Evolutionary conservation across 371 early-diverging fungal genomes (phyloP).

Genomic region (Thermomucor indicae-seudaticae): DNA sequence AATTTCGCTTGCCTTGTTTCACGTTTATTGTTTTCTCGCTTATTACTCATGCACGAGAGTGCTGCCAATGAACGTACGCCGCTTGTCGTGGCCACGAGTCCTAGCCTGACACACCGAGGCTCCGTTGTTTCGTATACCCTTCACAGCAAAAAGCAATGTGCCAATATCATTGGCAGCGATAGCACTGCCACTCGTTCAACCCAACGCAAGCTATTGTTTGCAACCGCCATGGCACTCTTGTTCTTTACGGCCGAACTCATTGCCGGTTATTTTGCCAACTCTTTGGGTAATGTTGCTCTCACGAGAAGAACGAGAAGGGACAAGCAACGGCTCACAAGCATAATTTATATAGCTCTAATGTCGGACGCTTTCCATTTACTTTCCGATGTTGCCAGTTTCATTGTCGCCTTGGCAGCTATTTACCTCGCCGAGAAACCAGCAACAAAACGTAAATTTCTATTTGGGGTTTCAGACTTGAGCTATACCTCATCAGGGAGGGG

Average conservation of each 20-base stretch:
- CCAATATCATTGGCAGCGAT: constrained; percentile 31
- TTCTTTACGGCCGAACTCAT: constrained; percentile 70
- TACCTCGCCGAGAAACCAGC: constrained; percentile 69
- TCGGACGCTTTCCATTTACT: constrained; percentile 77
- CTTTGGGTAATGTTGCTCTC: constrained; percentile 33
- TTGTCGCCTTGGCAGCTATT: constrained; percentile 70
- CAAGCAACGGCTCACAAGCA: constrained; percentile 7
- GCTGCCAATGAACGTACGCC: constrained; percentile 4
- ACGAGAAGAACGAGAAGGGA: not conserved
- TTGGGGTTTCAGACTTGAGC: not conserved
- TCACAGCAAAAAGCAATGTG: constrained; percentile 20
- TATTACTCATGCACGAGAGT: not conserved
- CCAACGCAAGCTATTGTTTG: constrained; percentile 46
- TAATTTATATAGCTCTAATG: constrained; percentile 54
- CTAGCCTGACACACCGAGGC: not conserved
- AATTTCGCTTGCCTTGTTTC: too few species aligned
- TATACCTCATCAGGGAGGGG: not conserved
- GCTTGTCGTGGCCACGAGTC: not conserved
- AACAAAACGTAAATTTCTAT: constrained; percentile 46
- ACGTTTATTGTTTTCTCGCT: too few species aligned
- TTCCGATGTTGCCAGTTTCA: constrained; percentile 73
- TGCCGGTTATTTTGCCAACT: constrained; percentile 67
- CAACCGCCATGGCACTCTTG: constrained; percentile 53
- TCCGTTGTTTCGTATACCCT: constrained; percentile 17
- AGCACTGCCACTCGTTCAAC: constrained; percentile 20